These are phyloP conservation scores for Croton setiger DNA, from an alignment of 441 rosid genomes.

Conservation along the genomic window DNA sequence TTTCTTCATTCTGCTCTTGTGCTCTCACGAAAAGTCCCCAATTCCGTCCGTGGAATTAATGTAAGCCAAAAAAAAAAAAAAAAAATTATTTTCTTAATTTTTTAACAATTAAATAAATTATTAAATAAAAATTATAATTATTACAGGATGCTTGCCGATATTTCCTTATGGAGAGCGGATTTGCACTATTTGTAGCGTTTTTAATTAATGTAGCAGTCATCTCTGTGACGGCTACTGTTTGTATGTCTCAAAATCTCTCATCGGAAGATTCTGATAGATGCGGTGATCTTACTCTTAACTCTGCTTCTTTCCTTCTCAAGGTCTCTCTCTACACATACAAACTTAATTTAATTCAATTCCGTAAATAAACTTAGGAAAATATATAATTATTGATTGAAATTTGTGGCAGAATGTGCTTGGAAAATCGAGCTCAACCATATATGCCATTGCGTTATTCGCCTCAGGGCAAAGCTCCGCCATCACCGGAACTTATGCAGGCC, in stretches of 20 bases:
- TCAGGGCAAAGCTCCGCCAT: slow-evolving; percentile 70
- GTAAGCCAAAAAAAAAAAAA: no score
- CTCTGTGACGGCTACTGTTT: slow-evolving; percentile 51
- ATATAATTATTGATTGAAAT: no score
- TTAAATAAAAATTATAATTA: no score
- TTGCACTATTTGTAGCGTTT: slow-evolving; percentile 56
- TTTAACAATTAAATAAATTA: no score
- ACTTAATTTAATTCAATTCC: no score
- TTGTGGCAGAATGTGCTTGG: slow-evolving; percentile 59
- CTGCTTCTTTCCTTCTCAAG: slow-evolving; percentile 68
- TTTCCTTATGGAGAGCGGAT: slow-evolving; percentile 66
- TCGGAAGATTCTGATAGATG: slow-evolving; percentile 28
- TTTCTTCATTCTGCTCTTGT: slow-evolving; percentile 77
- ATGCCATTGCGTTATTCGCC: slow-evolving; percentile 60
- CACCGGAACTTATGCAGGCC: neutral
- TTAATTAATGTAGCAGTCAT: slow-evolving; percentile 55
- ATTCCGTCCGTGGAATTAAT: slow-evolving; percentile 46
- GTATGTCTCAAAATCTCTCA: slow-evolving; percentile 32
- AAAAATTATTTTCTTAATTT: no score
- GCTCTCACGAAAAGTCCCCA: slow-evolving; percentile 60
- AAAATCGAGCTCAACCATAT: slow-evolving; percentile 50
- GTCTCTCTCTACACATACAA: slow-evolving; percentile 19
- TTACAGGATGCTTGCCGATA: slow-evolving; percentile 53
- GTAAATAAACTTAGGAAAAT: no score
- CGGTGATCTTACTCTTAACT: slow-evolving; percentile 46